Evolutionary conservation across 345 rosid genomes (phyloP).

Genomic region (Aurinia saxatilis): DNA sequence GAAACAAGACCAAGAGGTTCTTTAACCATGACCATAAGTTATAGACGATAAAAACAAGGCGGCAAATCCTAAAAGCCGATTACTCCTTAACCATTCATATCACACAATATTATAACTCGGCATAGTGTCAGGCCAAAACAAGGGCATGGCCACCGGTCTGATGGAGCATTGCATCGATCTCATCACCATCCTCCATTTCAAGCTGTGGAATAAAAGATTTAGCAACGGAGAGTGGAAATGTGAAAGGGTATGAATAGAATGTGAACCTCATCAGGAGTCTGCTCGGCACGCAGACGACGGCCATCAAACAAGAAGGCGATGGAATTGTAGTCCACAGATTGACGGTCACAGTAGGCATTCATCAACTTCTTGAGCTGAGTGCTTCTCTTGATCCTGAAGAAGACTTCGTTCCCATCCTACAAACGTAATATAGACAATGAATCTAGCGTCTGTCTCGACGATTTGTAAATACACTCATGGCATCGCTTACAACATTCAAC

Average conservation of each 20-base stretch:
- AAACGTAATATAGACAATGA: background rate
- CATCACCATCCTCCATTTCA: constrained; percentile 89
- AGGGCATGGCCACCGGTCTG: constrained; percentile 34
- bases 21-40: constrained; percentile 9
- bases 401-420: constrained; percentile 82
- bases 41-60: constrained; percentile 13
- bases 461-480: too few relatives aligned
- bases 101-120: constrained; percentile 11
- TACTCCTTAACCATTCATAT: constrained; percentile 14
- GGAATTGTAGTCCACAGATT: constrained; percentile 65
- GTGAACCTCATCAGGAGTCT: constrained; percentile 80
- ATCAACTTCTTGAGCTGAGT: constrained; percentile 85
- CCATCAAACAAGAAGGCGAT: constrained; percentile 89
- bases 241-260: background rate
- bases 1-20: background rate
- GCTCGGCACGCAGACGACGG: constrained; percentile 71
- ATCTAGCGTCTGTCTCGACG: too few relatives aligned
- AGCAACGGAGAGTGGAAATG: background rate
- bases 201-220: constrained; percentile 31
- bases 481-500: too few relatives aligned
- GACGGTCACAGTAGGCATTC: constrained; percentile 86
- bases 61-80: constrained; percentile 19
- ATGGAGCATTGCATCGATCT: constrained; percentile 84
- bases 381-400: constrained; percentile 79
- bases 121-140: background rate